Conservation (phyloP, 2,329 filamentous ascomycete species). For the Ceratocystis huliohia region DNA sequence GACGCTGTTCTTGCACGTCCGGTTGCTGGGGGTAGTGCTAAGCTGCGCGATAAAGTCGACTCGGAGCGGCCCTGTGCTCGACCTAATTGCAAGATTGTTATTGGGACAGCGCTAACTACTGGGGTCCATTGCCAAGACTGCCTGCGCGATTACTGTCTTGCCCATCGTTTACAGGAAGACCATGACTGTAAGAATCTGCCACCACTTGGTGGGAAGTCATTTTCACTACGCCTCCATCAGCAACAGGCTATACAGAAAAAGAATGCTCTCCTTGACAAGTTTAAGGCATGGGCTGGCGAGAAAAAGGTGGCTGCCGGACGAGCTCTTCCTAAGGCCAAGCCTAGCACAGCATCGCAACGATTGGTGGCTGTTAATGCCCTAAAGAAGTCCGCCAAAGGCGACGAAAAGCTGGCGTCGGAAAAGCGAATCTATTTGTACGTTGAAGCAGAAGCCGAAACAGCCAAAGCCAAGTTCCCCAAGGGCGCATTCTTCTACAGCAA, state of each 20-base stretch:
- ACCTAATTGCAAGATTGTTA: constrained; percentile 52
- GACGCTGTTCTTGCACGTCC: constrained; percentile 41
- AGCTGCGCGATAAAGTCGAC: constrained; percentile 39
- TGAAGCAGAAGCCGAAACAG: constrained; percentile 78
- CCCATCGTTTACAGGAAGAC: constrained; percentile 64
- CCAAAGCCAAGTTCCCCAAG: constrained; percentile 68
- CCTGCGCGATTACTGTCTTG: constrained; percentile 63
- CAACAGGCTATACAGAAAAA: constrained; percentile 45
- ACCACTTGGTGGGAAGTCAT: constrained; percentile 34
- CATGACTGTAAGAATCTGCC: constrained; percentile 71
- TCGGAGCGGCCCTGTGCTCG: constrained; percentile 56
- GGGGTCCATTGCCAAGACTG: constrained; percentile 61
- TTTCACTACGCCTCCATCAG: constrained; percentile 32
- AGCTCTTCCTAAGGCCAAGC: constrained; percentile 50
- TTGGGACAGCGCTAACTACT: constrained; percentile 54
- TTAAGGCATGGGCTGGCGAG: constrained; percentile 67
- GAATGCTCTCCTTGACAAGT: constrained; percentile 62
- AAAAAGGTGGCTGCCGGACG: constrained; percentile 53
- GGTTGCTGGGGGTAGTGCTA: constrained; percentile 42
- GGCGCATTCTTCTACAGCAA: constrained; percentile 68
- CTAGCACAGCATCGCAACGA: constrained; percentile 49
- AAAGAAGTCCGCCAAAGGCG: constrained; percentile 82
- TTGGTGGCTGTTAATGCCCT: constrained; percentile 60
- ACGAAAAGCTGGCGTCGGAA: constrained; percentile 63
- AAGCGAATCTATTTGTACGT: constrained; percentile 86